A percentile compares a stretch with the other conserved stretches of the same genome.
Evolutionary conservation across 768 basidiomycete genomes (phyloP).

Genomic region (Boletus edulis): DNA sequence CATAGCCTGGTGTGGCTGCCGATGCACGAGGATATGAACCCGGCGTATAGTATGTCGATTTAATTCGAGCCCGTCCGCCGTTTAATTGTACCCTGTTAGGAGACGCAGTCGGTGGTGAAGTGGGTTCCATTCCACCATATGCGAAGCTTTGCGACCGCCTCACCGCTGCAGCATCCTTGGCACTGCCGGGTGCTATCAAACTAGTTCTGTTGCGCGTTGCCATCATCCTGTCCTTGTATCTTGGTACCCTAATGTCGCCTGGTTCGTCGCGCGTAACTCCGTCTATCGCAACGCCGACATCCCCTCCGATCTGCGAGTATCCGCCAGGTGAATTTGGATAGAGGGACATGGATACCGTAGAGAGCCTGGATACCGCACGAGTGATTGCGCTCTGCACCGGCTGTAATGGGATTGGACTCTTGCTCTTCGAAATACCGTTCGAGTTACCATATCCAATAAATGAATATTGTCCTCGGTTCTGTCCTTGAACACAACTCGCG

Average conservation of each 20-base stretch:
- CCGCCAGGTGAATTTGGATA: slow-evolving; percentile 44
- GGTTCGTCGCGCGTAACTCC: slow-evolving; percentile 42
- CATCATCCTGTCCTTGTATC: slow-evolving; percentile 35
- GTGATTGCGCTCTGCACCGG: slow-evolving; percentile 41
- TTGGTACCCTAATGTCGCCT: slow-evolving; percentile 30
- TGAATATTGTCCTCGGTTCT: slow-evolving; percentile 15
- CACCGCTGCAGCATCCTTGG: slow-evolving; percentile 21
- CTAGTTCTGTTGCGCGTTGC: slow-evolving; percentile 19
- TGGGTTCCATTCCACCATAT: slow-evolving; percentile 53
- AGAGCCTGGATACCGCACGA: slow-evolving; percentile 40
- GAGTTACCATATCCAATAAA: slow-evolving; percentile 28
- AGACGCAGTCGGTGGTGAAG: slow-evolving; percentile 38
- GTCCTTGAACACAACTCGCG: slow-evolving; percentile 14
- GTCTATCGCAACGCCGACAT: slow-evolving; percentile 37
- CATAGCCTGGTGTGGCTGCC: slow-evolving; percentile 35
- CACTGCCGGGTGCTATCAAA: slow-evolving; percentile 16
- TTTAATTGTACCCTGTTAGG: slow-evolving; percentile 23
- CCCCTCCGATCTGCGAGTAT: slow-evolving; percentile 19
- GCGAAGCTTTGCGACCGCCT: slow-evolving; percentile 39
- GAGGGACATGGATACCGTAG: slow-evolving; percentile 44
- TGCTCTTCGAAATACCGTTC: slow-evolving; percentile 20
- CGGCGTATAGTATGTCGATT: slow-evolving; percentile 64
- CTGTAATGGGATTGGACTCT: slow-evolving; percentile 34
- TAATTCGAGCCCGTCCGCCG: slow-evolving; percentile 63
- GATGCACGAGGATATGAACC: slow-evolving; percentile 56